These are phyloP conservation scores for Sarocladium oryzae DNA, from an alignment of 2,329 filamentous ascomycete genomes.

Conservation along the genomic window DNA sequence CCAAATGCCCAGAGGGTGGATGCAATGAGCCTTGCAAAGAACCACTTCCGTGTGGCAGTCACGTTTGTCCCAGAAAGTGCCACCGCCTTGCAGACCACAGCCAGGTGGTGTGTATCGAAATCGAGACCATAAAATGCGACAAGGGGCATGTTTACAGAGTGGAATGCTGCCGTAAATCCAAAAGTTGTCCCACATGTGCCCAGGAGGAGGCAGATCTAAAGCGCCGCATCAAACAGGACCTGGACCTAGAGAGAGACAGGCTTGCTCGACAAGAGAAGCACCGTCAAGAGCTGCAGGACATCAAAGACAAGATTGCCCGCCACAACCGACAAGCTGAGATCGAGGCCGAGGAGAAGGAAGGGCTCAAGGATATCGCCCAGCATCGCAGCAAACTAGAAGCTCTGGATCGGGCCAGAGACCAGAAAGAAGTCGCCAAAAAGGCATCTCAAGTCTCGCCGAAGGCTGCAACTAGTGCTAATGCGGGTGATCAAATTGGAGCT, in stretches of 20 bases:
- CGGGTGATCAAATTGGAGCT: background rate
- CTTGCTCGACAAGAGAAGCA: slow-evolving; percentile 39
- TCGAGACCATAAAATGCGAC: slow-evolving; percentile 40
- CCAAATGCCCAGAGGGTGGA: slow-evolving; percentile 61
- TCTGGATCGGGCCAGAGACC: slow-evolving; percentile 26
- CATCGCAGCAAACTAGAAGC: slow-evolving; percentile 38
- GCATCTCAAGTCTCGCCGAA: too few relatives aligned
- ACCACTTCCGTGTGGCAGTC: slow-evolving; percentile 48
- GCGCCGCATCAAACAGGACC: slow-evolving; percentile 36
- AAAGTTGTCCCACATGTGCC: slow-evolving; percentile 44
- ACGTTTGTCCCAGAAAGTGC: slow-evolving; percentile 54
- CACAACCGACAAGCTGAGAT: slow-evolving; percentile 37
- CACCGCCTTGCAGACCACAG: slow-evolving; percentile 57
- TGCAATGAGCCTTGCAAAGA: slow-evolving; percentile 54
- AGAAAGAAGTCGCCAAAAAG: background rate
- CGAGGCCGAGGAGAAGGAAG: slow-evolving; percentile 35
- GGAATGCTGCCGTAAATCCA: slow-evolving; percentile 35
- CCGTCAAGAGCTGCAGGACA: slow-evolving; percentile 33
- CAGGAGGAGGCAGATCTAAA: slow-evolving; percentile 39
- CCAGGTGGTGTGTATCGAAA: slow-evolving; percentile 28
- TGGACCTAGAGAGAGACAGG: slow-evolving; percentile 44
- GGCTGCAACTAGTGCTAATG: background rate
- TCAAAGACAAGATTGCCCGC: slow-evolving; percentile 49
- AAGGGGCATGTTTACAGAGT: slow-evolving; percentile 43
- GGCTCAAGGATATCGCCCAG: slow-evolving; percentile 37